Base-by-base conservation (phyloP, 202 grass and related monocot species). In the Panicum hallii region DNA sequence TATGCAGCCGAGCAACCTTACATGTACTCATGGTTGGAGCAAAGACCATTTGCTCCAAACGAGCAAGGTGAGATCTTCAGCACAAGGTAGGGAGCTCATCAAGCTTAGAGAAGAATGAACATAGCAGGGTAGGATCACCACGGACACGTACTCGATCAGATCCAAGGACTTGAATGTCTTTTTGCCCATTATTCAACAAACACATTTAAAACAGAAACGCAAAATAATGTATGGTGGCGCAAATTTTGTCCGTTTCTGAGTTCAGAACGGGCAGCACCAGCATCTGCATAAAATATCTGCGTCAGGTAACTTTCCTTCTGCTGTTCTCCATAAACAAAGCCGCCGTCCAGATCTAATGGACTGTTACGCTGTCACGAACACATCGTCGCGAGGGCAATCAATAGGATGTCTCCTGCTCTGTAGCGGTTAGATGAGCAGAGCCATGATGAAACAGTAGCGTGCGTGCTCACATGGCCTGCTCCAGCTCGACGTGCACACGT, bases 401-500 rank as follows among this genome's bases (percentile, higher is more conserved):
- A 22, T 19, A 63, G 43, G 16, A 11, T 73, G 14, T 17, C 48
- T 2, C 20, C 17, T 16, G 65, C n/a, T 57, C 34, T 77, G n/a
- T 50, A 66, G 56, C 17, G 23, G 47, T 20, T 69, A 26, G 30
- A 28, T 77, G n/a, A 60, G 28, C 14, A 11, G 3, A 50, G 44
- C 13, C 13, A 65, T 52, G 47, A 45, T 36, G 67, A 14, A 41
- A 40, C 43, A 6, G 58, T 30, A 55, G 19, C 32, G 32, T 48
- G 46, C 57, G 26, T 44, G 81, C 61, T 23, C 75, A 80, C 81
- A 80, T 89, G 82, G 61, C 61, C 62, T 70, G 50, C 28, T 50
- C 53, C 9, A 47, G 17, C 43, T 48, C 11, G n/a, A 45, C 48
- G 0, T 3, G 3, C 47, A 4, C 79, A 74, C 75, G 50, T 88